phyloP scores from a whole-genome alignment of 2,329 filamentous ascomycete species.

The Nannizziopsis arthrosporioides region DNA sequence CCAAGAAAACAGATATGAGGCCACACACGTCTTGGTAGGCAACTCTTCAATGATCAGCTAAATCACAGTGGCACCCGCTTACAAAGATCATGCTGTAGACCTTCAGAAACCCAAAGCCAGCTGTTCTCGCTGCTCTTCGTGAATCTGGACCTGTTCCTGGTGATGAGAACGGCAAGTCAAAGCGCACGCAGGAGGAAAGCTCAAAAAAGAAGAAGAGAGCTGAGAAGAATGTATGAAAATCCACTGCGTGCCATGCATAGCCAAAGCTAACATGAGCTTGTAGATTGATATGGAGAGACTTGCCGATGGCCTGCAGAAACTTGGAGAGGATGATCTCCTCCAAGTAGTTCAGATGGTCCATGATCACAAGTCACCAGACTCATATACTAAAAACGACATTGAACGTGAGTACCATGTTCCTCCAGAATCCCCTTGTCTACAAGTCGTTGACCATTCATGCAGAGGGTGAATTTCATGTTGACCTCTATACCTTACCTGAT shows the following conservation, averaged over 20 bases:
- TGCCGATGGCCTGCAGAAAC: constrained; percentile 76
- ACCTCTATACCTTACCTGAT: constrained; percentile 94
- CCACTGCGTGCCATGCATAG: not conserved
- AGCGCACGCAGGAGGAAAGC: constrained; percentile 47
- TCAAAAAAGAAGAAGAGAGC: constrained; percentile 67
- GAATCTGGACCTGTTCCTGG: constrained; percentile 78
- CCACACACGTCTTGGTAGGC: constrained; percentile 60
- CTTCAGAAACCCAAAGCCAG: constrained; percentile 87
- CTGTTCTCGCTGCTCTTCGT: constrained; percentile 64
- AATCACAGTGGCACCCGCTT: not conserved
- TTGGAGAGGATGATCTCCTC: constrained; percentile 83
- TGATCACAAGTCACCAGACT: constrained; percentile 87
- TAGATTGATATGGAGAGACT: constrained; percentile 89
- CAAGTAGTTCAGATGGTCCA: constrained; percentile 97
- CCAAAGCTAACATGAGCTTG: not conserved
- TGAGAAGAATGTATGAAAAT: constrained; percentile 43
- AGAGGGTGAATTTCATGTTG: constrained; percentile 97
- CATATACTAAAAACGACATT: constrained; percentile 93
- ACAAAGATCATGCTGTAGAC: constrained; percentile 32
- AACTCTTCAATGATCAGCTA: not conserved
- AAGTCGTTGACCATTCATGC: constrained; percentile 23
- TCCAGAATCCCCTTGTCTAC: no score
- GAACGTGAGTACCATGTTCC: constrained; percentile 56
- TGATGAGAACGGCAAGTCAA: constrained; percentile 55
- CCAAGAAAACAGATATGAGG: constrained; percentile 65